phyloP scores from a whole-genome alignment of 768 basidiomycete genomes.

The Mycena galopus region DNA sequence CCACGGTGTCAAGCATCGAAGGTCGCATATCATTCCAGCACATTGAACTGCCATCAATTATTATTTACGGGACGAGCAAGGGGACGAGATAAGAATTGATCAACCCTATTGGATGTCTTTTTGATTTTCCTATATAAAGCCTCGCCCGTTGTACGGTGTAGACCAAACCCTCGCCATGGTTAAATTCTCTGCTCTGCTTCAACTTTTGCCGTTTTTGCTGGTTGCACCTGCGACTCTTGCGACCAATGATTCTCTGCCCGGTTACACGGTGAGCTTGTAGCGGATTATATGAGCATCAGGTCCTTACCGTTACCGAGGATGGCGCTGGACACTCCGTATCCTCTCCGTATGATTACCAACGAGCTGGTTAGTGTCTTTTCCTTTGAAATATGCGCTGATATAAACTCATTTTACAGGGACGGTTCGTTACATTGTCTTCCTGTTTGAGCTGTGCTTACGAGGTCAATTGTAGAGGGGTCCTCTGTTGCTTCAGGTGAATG shows the following conservation, averaged over 20 bases:
- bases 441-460: neutral
- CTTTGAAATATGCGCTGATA: neutral
- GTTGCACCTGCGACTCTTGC: neutral
- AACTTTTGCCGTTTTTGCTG: constrained; percentile 16
- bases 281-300: neutral
- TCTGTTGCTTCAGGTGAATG: constrained; percentile 30
- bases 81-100: too few species aligned
- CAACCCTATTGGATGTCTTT: neutral
- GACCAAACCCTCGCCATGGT: neutral
- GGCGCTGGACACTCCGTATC: constrained; percentile 31
- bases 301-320: constrained; percentile 14
- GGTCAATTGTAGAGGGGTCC: constrained; percentile 21
- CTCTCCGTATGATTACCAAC: constrained; percentile 37
- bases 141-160: neutral
- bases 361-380: constrained; percentile 19
- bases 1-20: too few species aligned
- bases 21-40: too few species aligned
- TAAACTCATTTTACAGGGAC: constrained; percentile 7
- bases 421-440: constrained; percentile 1
- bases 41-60: too few species aligned
- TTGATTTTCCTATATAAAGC: constrained; percentile 3
- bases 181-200: constrained; percentile 2
- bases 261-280: constrained; percentile 27
- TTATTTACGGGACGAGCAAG: too few species aligned
- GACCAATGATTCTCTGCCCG: constrained; percentile 4